Base-by-base conservation (phyloP, 768 basidiomycete species). In the Daedaleopsis nitida region DNA sequence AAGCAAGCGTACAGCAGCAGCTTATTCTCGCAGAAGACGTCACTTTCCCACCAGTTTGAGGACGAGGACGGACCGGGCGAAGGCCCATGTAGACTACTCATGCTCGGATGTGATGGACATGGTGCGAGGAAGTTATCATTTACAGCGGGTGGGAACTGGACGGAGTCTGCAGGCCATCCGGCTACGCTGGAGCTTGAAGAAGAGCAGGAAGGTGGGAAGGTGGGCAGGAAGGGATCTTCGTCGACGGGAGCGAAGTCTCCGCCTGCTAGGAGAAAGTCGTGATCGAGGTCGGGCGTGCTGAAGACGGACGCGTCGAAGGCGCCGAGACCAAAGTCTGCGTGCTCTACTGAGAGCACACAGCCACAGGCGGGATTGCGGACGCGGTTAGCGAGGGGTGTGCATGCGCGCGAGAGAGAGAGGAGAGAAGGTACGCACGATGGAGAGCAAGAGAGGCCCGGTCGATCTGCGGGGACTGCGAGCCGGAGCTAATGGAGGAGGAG, bases 1-100 rank as follows among this genome's bases (percentile, higher is more conserved):
- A 59, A 52, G 39, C 38, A 52, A 48, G 69, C 78, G 56, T 67
- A 80, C 80, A 81, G 72, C 51, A 72, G 68, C 58, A 72, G 73
- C 65, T 76, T 78, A 51, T 75, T 75, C 70, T 64, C 68, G 65
- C 50, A 78, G 66, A 58, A 76, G 34, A 57, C 53, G 56, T 62
- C 60, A 57, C 68, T 69, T 53, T 69, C 68, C 69, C 66, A 69
- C 64, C 68, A 69, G 35, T 65, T 65, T 11, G 62, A 38, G 16
- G 65, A 58, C 32, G 24, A 42, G 17, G 39, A 42, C 11, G 39
- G 19, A 14, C 43, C 51, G 23, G 57, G 42, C 52, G 62, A 53
- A 56, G 38, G 21, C 1, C 56, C 62, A 17, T 35, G 54, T 50
- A 56, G 49, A 44, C 62, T 59, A 45, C 58, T 56, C 16, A 54